Evolutionary conservation across 2,329 filamentous ascomycete genomes (phyloP).

Genomic region (Aspergillus hortae): DNA sequence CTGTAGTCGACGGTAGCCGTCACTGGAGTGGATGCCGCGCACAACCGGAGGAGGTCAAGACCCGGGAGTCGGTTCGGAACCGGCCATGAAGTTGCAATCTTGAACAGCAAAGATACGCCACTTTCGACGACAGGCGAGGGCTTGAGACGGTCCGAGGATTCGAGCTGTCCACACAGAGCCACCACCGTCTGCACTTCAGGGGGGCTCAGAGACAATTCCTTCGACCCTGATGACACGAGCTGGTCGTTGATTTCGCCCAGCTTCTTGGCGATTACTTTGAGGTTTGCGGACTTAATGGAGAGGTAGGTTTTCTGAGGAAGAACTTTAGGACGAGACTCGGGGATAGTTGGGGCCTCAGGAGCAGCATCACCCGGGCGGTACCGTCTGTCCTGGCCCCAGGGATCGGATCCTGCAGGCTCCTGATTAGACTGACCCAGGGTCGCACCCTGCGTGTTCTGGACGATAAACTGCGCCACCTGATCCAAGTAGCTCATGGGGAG

Average conservation of each 20-base stretch:
- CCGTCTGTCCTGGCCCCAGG: conserved; percentile 72
- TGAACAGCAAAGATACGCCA: conserved; percentile 64
- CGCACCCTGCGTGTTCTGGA: conserved; percentile 81
- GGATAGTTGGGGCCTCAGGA: conserved; percentile 24
- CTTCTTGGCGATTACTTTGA: conserved; percentile 69
- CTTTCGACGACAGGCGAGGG: conserved; percentile 49
- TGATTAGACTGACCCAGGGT: conserved; percentile 64
- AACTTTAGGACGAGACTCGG: conserved; percentile 52
- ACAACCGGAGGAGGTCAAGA: conserved; percentile 81
- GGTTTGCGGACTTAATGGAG: conserved; percentile 69
- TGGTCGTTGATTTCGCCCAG: conserved; percentile 67
- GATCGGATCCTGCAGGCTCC: conserved; percentile 58
- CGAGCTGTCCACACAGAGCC: conserved; percentile 61
- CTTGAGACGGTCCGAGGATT: conserved; percentile 36
- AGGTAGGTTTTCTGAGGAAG: conserved; percentile 79
- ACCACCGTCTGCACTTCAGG: conserved; percentile 64
- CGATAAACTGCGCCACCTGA: conserved; percentile 88
- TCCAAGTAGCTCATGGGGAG: conserved; percentile 84
- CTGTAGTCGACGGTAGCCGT: conserved; percentile 60
- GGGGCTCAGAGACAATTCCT: conserved; percentile 70
- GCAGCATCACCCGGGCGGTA: conserved; percentile 70
- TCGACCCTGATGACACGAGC: conserved; percentile 67
- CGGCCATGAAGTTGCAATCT: conserved; percentile 75
- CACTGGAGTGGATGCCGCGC: conserved; percentile 64
- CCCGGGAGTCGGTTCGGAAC: conserved; percentile 75